phyloP scores from a whole-genome alignment of 164 flowering plant species.

The Cinnamomum chago region DNA sequence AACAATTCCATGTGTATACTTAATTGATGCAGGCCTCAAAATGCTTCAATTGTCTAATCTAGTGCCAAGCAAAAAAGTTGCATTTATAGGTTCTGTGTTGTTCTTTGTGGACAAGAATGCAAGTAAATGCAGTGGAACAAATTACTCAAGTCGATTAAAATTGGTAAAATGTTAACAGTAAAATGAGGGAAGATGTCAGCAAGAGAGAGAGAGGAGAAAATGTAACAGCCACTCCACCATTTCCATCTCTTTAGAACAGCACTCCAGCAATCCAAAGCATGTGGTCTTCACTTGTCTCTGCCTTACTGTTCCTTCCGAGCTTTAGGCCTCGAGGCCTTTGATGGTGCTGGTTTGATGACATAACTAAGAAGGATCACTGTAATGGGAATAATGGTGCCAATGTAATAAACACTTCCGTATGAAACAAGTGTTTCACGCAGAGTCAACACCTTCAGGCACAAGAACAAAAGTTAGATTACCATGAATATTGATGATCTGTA shows the following conservation, averaged over 20 bases:
- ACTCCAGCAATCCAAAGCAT: neutral
- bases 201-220: neutral
- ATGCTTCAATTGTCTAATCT: no score
- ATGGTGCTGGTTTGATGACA: slow-evolving; percentile 46
- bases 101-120: no score
- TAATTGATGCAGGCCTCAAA: no score
- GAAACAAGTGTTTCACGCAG: slow-evolving; percentile 70
- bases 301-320: slow-evolving; percentile 59
- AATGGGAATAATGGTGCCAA: slow-evolving; percentile 71
- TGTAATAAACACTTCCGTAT: slow-evolving; percentile 66
- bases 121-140: no score
- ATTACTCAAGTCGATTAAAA: no score
- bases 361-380: slow-evolving; percentile 54
- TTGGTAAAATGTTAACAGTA: no score
- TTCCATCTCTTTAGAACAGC: neutral
- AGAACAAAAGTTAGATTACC: neutral
- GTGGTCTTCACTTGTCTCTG: neutral
- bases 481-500: neutral
- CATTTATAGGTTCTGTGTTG: no score
- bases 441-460: slow-evolving; percentile 62
- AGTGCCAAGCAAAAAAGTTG: no score
- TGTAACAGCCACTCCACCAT: neutral
- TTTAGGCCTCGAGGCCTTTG: slow-evolving; percentile 56
- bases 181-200: no score
- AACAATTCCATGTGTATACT: no score